These are phyloP conservation scores for Hypoxylon sp. DNA, from an alignment of 2,329 filamentous ascomycete genomes.

Conservation along the genomic window DNA sequence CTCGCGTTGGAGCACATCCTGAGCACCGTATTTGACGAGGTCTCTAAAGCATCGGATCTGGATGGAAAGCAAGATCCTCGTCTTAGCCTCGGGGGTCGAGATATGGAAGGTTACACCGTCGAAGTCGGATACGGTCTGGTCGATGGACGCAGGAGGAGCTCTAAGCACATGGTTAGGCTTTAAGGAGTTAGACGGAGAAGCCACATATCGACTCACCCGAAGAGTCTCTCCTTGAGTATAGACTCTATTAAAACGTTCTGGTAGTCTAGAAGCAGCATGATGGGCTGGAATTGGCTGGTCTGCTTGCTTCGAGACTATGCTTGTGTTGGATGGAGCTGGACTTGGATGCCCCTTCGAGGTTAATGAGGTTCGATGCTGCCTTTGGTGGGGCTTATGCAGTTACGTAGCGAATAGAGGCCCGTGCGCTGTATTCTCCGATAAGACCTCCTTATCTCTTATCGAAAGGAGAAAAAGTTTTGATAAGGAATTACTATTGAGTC, in stretches of 20 bases:
- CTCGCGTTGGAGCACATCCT: constrained; percentile 91
- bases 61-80: constrained; percentile 94
- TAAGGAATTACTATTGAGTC: constrained; percentile 51
- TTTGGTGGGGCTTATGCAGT: constrained; percentile 47
- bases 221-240: constrained; percentile 94
- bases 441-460: constrained; percentile 14
- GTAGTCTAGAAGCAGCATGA: constrained; percentile 95
- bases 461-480: constrained; percentile 28
- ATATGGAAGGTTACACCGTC: constrained; percentile 99
- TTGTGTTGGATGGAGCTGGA: constrained; percentile 37
- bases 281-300: constrained; percentile 54
- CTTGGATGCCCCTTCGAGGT: constrained; percentile 8
- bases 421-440: constrained; percentile 27
- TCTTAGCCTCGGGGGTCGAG: constrained; percentile 93
- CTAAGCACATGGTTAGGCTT: constrained; percentile 65
- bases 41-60: constrained; percentile 96
- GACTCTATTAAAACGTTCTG: constrained; percentile 99
- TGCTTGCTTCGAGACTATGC: constrained; percentile 38
- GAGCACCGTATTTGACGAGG: constrained; percentile 91
- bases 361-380: constrained; percentile 40
- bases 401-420: constrained; percentile 40
- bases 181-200: constrained; percentile 27
- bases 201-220: constrained; percentile 71
- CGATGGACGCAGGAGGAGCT: constrained; percentile 87
- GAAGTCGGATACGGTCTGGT: constrained; percentile 99